Evolutionary conservation across 2,329 filamentous ascomycete genomes (phyloP), one percentile per base, ranked within the genome.

Genomic region (Fusarium nelsonii): DNA sequence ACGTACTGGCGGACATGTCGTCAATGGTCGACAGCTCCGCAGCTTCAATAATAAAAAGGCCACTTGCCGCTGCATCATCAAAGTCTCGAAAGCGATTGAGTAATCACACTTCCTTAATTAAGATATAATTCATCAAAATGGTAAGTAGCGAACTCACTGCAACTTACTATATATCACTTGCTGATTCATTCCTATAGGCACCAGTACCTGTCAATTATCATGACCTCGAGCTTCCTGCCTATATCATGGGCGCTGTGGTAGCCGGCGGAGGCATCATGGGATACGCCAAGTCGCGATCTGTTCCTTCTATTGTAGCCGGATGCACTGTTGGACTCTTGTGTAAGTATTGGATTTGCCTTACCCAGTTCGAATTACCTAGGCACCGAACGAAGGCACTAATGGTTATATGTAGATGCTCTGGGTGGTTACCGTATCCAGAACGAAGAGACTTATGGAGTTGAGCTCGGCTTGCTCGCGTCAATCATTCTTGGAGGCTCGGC

Each of bases 401-500:
- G 18, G 5, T 23, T 6, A 28, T 44, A 39, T 33, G 36, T 67
- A 88, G 87, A 99, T 81, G 90, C 89, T 26, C 84, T 97, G 43
- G 93, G 93, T 68, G 94, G 91, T 69, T 90, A 92, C 76, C 92
- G 94, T 62, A 90, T 97, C 68, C 90, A 91, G 74, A 90, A 89
- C 73, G 84, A 86, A 65, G 87, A 93, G 78, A 78, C 92, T 4
- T 97, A 96, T 79, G 96, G 95, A 67, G 82, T 97, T 72, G 96
- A 98, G 81, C 84, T 97, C 43, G 92, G 91, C n/a, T 86, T 99
- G 11, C 84, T 97, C 43, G 96, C 96, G 6, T 97, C 93, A 1
- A 28, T 93, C n/a, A 82, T 98, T 28, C 86, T 99, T 36, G 95
- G 87, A 41, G 94, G 93, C 20, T 92, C 92, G 41, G 91, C 92